A percentile compares a stretch with the other conserved stretches of the same genome.
These are phyloP conservation scores for Penicillium palitans DNA, from an alignment of 2,329 filamentous ascomycete genomes.

Conservation along the genomic window DNA sequence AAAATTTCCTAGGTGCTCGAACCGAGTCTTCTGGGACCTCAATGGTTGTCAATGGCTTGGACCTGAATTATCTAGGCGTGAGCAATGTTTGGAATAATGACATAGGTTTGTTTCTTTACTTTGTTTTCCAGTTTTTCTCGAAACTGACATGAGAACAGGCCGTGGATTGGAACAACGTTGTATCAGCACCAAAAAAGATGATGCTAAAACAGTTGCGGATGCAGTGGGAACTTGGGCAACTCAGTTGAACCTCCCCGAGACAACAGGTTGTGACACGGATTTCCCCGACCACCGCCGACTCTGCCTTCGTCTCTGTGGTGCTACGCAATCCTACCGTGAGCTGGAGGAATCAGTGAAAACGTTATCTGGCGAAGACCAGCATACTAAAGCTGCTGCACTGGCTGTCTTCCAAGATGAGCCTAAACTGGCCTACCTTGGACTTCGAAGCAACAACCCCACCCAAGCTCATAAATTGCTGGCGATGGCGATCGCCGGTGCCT, in stretches of 20 bases:
- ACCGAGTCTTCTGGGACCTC: constrained; percentile 46
- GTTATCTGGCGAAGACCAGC: constrained; percentile 54
- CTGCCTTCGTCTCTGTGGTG: constrained; percentile 61
- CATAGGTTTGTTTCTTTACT: constrained; percentile 43
- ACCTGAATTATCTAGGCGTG: constrained; percentile 63
- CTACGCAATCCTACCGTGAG: constrained; percentile 54
- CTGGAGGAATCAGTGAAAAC: constrained; percentile 52
- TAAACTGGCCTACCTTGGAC: constrained; percentile 57
- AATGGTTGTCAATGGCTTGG: constrained; percentile 58
- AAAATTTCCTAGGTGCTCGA: constrained; percentile 37
- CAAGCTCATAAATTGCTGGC: constrained; percentile 59
- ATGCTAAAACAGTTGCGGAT: constrained; percentile 32
- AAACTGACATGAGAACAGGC: constrained; percentile 27
- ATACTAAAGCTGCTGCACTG: constrained; percentile 64
- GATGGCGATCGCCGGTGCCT: constrained; percentile 50
- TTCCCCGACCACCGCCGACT: constrained; percentile 59
- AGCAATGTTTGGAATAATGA: constrained; percentile 60
- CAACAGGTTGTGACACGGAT: constrained; percentile 53
- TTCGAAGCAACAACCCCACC: constrained; percentile 54
- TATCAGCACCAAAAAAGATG: constrained; percentile 27
- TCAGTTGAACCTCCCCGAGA: constrained; percentile 52
- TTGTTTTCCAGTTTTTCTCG: neutral
- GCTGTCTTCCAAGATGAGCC: constrained; percentile 62
- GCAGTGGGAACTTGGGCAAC: constrained; percentile 54
- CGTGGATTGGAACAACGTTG: constrained; percentile 35